phyloP scores from a whole-genome alignment of 129 eudicot genomes.

The Heracleum sosnowskyi region DNA sequence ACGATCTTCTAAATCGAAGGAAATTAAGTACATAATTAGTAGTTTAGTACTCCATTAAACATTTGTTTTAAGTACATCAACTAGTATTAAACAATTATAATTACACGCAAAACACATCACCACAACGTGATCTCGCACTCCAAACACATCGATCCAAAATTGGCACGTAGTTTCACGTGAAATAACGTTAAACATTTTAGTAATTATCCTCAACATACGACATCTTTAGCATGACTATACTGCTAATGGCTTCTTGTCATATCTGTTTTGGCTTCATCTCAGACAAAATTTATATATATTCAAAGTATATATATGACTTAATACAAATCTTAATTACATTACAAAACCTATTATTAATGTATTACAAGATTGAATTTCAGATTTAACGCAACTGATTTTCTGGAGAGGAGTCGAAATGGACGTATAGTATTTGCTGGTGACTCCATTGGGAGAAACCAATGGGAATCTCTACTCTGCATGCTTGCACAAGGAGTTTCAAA shows the following conservation, averaged over 20 bases:
- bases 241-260: no score
- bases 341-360: no score
- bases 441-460: slow-evolving; percentile 93
- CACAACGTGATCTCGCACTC: not conserved
- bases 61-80: not conserved
- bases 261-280: no score
- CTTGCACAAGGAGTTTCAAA: slow-evolving; percentile 70
- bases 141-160: not conserved
- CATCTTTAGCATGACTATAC: no score
- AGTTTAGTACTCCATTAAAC: no score
- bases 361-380: slow-evolving; percentile 15
- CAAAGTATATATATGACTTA: no score
- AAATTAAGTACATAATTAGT: not conserved
- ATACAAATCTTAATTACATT: no score
- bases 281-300: no score
- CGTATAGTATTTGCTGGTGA: slow-evolving; percentile 85
- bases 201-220: no score
- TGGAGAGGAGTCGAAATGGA: slow-evolving; percentile 54
- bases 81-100: not conserved
- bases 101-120: not conserved
- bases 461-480: slow-evolving; percentile 93
- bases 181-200: not conserved
- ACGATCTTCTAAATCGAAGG: no score
- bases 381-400: slow-evolving; percentile 76
- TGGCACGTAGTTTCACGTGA: not conserved